phyloP scores from a whole-genome alignment of 768 basidiomycete genomes.

The Coprinellus micaceus region DNA sequence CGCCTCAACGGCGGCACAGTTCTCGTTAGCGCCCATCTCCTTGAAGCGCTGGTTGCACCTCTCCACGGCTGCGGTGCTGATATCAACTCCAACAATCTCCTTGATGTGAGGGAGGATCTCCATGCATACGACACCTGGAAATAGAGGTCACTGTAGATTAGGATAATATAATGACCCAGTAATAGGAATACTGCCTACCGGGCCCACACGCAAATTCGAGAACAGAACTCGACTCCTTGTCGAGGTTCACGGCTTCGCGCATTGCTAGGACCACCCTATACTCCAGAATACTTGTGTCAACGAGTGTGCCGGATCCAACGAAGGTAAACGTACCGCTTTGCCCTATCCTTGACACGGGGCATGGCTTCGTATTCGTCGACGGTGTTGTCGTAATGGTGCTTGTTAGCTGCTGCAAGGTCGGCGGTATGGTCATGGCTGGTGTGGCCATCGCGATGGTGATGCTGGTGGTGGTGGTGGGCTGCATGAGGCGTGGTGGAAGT shows the following conservation, averaged over 20 bases:
- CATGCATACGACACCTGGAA: slow-evolving; percentile 55
- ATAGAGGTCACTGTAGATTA: not conserved
- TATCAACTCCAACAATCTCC: slow-evolving; percentile 63
- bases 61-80: slow-evolving; percentile 63
- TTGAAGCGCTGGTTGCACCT: slow-evolving; percentile 49
- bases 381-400: slow-evolving; percentile 7
- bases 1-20: slow-evolving; percentile 53
- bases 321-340: slow-evolving; percentile 11
- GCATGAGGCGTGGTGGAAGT: not conserved
- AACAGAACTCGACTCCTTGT: slow-evolving; percentile 46
- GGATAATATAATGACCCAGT: no score
- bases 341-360: slow-evolving; percentile 12
- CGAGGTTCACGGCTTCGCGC: slow-evolving; percentile 37
- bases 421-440: not conserved
- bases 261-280: slow-evolving; percentile 27
- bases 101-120: slow-evolving; percentile 53
- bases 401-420: slow-evolving; percentile 1
- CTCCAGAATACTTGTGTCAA: not conserved
- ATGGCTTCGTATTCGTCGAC: slow-evolving; percentile 4
- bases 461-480: not conserved
- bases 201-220: slow-evolving; percentile 73
- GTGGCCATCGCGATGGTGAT: not conserved
- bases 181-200: slow-evolving; percentile 31
- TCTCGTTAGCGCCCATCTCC: slow-evolving; percentile 52
- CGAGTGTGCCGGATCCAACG: not conserved